These are phyloP conservation scores for Debaryomyces hansenii DNA, from an alignment of 805 yeast genomes.

Conservation along the genomic window DNA sequence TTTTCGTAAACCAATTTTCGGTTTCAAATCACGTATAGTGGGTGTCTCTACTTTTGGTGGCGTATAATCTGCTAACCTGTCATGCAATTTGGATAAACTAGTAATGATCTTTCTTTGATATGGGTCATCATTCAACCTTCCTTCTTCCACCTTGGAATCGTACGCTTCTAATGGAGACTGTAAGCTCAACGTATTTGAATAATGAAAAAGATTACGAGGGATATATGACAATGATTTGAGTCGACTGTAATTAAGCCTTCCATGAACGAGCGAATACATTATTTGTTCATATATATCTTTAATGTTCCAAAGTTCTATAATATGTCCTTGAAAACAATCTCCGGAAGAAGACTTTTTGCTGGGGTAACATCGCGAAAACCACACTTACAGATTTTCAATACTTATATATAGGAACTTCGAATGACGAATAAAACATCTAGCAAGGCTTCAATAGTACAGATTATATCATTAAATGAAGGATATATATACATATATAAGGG, in stretches of 20 bases:
- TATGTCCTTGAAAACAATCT: background rate
- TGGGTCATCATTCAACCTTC: constrained; percentile 66
- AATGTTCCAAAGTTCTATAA: too few relatives aligned
- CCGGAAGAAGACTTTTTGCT: background rate
- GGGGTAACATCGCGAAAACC: background rate
- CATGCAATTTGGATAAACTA: constrained; percentile 60
- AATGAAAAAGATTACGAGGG: constrained; percentile 2
- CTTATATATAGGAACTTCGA: too few relatives aligned
- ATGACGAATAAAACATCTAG: too few relatives aligned
- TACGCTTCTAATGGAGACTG: constrained; percentile 53
- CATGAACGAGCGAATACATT: too few relatives aligned
- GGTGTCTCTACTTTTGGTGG: constrained; percentile 66
- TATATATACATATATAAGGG: background rate
- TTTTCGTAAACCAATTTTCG: constrained; percentile 45
- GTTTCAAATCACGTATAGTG: constrained; percentile 48
- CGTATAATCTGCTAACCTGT: constrained; percentile 49
- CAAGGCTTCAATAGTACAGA: too few relatives aligned
- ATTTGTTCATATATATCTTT: too few relatives aligned
- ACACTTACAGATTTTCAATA: background rate
- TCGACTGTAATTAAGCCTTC: too few relatives aligned
- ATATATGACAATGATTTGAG: background rate
- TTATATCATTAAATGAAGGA: background rate
- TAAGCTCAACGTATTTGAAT: background rate
- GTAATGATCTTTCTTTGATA: constrained; percentile 76
- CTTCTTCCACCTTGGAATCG: constrained; percentile 46